Conservation (phyloP, 257 asterid species). For the Capsicum baccatum region DNA sequence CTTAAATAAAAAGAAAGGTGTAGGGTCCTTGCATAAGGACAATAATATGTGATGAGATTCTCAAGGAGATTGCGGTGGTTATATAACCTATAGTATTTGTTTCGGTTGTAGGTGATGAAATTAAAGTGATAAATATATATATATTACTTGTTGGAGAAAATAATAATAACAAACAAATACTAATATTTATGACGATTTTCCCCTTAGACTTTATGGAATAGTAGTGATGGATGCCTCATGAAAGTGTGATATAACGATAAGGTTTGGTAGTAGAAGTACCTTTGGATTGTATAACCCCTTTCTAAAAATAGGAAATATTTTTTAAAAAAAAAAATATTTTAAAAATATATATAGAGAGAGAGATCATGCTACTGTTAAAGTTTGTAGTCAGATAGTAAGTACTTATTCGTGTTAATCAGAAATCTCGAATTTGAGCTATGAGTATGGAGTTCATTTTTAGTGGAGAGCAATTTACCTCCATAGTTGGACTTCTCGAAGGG, state of each 20-base stretch:
- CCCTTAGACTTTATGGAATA: slow-evolving; percentile 19
- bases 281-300: not conserved
- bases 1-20: not conserved
- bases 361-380: too few species aligned
- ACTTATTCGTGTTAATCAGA: too few species aligned
- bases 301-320: slow-evolving; percentile 4
- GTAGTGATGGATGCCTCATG: slow-evolving; percentile 24
- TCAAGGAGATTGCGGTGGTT: not conserved
- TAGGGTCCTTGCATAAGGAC: not conserved
- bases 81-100: not conserved
- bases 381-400: too few species aligned
- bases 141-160: not conserved
- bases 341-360: too few species aligned
- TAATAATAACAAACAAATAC: not conserved
- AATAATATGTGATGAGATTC: not conserved
- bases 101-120: slow-evolving; percentile 15
- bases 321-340: too few species aligned
- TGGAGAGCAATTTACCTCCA: too few species aligned
- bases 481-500: too few species aligned
- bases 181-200: slow-evolving; percentile 2
- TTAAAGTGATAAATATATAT: not conserved
- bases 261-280: slow-evolving; percentile 3
- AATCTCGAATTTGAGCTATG: too few species aligned
- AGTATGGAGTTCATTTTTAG: too few species aligned
- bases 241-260: slow-evolving; percentile 13